These are phyloP conservation scores for Termitomyces sp. DNA, from an alignment of 768 basidiomycete species.

Conservation along the genomic window DNA sequence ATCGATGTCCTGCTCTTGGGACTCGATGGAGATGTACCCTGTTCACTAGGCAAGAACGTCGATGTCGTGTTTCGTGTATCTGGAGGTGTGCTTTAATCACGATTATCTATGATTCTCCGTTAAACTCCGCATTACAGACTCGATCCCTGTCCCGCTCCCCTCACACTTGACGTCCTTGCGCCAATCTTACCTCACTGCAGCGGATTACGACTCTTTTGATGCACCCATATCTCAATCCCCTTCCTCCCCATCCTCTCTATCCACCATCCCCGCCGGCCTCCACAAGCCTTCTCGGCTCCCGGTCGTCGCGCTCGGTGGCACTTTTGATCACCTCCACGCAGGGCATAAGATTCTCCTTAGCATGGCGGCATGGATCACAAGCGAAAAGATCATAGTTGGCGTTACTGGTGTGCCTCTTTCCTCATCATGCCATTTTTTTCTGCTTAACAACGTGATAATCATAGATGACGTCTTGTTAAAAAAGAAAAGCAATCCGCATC, in stretches of 20 bases:
- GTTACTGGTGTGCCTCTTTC: constrained; percentile 58
- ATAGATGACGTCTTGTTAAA: constrained; percentile 65
- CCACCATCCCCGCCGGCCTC: not conserved
- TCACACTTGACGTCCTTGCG: constrained; percentile 32
- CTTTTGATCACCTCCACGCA: constrained; percentile 96
- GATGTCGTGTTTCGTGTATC: constrained; percentile 45
- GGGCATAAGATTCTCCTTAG: constrained; percentile 96
- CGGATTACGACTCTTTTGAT: constrained; percentile 13
- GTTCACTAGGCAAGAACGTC: constrained; percentile 34
- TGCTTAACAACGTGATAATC: not conserved
- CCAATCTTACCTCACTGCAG: constrained; percentile 28
- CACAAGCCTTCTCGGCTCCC: constrained; percentile 33
- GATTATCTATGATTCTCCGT: not conserved
- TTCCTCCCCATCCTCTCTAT: constrained; percentile 1
- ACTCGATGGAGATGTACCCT: constrained; percentile 38
- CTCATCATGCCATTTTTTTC: constrained; percentile 8
- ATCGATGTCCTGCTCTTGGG: constrained; percentile 72
- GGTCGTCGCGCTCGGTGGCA: constrained; percentile 87
- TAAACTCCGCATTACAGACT: constrained; percentile 23
- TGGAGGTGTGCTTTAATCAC: constrained; percentile 28
- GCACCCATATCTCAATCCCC: not conserved
- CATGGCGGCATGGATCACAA: constrained; percentile 82
- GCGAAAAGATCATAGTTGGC: constrained; percentile 81
- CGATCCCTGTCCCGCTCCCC: constrained; percentile 37
- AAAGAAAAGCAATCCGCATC: constrained; percentile 64